Conservation (phyloP, 1,284 basidiomycete genomes). For the Melampsora larici-populina region DNA sequence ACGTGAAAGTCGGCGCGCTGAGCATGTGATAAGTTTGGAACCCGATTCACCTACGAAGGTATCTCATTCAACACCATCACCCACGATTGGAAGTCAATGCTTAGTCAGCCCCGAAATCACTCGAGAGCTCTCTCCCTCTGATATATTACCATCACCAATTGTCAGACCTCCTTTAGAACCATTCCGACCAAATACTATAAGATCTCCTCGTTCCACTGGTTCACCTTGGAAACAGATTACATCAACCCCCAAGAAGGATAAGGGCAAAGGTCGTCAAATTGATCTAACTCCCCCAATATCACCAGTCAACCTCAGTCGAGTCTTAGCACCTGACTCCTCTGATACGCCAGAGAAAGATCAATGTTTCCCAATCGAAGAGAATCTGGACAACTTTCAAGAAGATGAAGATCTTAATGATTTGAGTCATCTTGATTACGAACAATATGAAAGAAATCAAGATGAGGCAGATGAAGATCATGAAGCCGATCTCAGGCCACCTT, state of each 20-base stretch:
- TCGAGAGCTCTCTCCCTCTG: neutral
- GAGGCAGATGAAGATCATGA: neutral
- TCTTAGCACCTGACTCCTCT: constrained; percentile 4
- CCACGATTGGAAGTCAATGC: neutral
- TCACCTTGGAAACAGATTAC: neutral
- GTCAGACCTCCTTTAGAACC: neutral
- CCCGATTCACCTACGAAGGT: neutral
- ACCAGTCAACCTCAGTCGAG: neutral
- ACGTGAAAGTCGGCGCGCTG: neutral
- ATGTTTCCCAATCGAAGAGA: neutral
- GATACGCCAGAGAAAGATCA: neutral
- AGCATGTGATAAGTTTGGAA: neutral
- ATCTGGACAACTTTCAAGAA: neutral
- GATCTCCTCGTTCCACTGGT: neutral
- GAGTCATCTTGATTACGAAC: neutral
- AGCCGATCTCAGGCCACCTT: neutral
- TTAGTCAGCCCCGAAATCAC: neutral
- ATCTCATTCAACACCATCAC: neutral
- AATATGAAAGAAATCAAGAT: neutral
- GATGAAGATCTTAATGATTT: neutral
- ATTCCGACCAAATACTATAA: neutral
- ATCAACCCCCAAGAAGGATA: neutral
- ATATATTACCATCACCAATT: neutral
- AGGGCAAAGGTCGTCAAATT: neutral
- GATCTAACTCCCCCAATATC: neutral